Evolutionary conservation across 2,329 filamentous ascomycete genomes (phyloP), one percentile per base, ranked within the genome.

Genomic region (Cladosporium sp.): DNA sequence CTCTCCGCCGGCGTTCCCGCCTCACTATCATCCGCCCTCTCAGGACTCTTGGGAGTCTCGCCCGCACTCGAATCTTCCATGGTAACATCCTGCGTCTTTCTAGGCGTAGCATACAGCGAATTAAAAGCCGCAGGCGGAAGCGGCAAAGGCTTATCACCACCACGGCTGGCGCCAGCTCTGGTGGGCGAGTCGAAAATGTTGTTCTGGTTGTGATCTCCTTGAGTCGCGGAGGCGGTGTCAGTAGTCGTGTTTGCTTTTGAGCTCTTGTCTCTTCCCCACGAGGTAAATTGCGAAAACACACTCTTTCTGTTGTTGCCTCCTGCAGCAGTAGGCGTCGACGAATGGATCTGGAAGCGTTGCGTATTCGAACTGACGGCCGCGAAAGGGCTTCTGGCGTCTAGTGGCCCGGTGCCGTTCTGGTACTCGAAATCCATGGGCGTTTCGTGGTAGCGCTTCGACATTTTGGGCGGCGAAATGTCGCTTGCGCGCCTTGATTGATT

Each of bases 391-490:
- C 63, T 65, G 22, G 61, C 59, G 59, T 78, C 73, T 2, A 74
- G 55, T 4, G 72, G 71, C 18, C 73, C 75, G 3, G 62, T 68
- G 25, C 66, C 59, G 55, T 77, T 77, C 49, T 74, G 62, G 58
- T 68, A 79, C 58, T 77, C 69, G 62, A 76, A 79, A 63, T 79
- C 77, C 77, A 79, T 79, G 49, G 73, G 74, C 59, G 62, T 68
- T 40, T 70, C 69, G 42, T 73, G 67, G 32, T 62, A 63, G 45
- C 71, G 69, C 39, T 63, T 61, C 19, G 60, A 59, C 62, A 65
- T 65, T 32, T 32, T 33, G 25, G 9, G 22, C 5, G 22, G 22
- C 9, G 22, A 9, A 9, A 27, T 4, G 22, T n/a, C n/a, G 22
- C 9, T 27, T 27, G 22, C 9, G 22, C 22, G 22, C 22, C 22